Percentiles rank a stretch among this genome's conserved stretches.
Conservation (phyloP, 2,329 filamentous ascomycete genomes). For the Metarhizium brunneum region DNA sequence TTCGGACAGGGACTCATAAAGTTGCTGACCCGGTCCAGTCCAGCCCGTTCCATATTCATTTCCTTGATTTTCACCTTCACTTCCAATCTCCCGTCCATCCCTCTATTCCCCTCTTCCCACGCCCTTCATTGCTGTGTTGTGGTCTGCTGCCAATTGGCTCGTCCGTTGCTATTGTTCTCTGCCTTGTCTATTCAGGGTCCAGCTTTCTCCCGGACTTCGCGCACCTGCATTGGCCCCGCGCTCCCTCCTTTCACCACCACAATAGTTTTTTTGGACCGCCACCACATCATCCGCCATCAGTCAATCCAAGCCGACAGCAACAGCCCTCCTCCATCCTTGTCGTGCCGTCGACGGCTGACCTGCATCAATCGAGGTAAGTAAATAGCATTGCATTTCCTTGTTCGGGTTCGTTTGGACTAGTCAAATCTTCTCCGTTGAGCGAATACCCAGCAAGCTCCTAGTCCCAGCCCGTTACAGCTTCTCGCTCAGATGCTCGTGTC, state of each 20-base stretch:
- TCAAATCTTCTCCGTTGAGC: background rate
- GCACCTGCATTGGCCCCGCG: constrained; percentile 5
- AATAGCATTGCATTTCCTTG: background rate
- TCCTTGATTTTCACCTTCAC: background rate
- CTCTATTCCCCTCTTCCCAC: background rate
- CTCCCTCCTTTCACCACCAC: constrained; percentile 6
- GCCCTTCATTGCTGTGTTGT: background rate
- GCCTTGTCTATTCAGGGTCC: background rate
- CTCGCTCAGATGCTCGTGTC: background rate
- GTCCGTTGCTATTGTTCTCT: constrained; percentile 3
- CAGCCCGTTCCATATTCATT: background rate
- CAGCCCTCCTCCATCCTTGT: background rate
- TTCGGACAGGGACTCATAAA: too few relatives aligned
- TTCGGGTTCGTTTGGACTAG: background rate
- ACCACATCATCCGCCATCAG: background rate
- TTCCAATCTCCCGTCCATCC: background rate
- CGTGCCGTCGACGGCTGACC: background rate
- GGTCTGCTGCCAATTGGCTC: background rate
- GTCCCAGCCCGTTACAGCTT: background rate
- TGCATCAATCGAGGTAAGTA: constrained; percentile 2
- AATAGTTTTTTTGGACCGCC: constrained; percentile 4
- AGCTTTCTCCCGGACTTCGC: background rate
- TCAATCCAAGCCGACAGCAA: background rate
- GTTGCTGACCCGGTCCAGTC: background rate
- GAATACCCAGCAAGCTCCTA: background rate